Evolutionary conservation across 805 yeast genomes (phyloP), one percentile per base, ranked within the genome.

Genomic region (Saccharomycopsis capsularis): DNA sequence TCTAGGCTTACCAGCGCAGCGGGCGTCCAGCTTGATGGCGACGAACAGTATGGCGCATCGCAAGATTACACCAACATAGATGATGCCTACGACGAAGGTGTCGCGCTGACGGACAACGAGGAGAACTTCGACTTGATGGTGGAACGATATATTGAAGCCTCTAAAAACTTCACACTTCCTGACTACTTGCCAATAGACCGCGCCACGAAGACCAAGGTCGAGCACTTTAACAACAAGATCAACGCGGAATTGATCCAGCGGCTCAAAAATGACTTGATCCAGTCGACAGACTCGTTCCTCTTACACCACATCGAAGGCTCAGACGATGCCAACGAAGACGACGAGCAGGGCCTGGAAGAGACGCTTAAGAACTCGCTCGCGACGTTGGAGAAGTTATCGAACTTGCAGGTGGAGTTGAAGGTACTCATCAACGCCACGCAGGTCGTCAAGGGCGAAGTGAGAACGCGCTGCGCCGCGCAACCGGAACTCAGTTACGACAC

Each of bases 251-350:
- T 44, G 3, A 36, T 47, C 25, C 16, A n/a, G n/a, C 35, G 43
- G 13, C 27, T 47, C 19, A 47, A 43, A 22, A 42, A 38, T 3
- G 51, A 47, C 9, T 32, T 50, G n/a, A 25, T 42, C 2, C 22
- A 38, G 13, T 34, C 45, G 32, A 23, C 44, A 18, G 54, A 50
- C 38, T 38, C n/a, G 41, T 50, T 24, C 25, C 13, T 50, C 11
- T 6, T 50, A 3, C 19, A 41, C 24, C 34, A 37, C 3, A 29
- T 46, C 19, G 13, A 6, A 9, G 38, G 38, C 13, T 7, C 32
- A 7, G 30, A 35, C 16, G 25, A 9, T n/a, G 18, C 16, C 9
- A n/a, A 19, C 7, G 15, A 22, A 5, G 11, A 27, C 22, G 29
- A 43, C 13, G n/a, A 19, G n/a, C 18, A 34, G 19, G 27, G 6